These are phyloP conservation scores for Phytopythium mirpurense DNA, from an alignment of 352 stramenopile species.

Conservation along the genomic window DNA sequence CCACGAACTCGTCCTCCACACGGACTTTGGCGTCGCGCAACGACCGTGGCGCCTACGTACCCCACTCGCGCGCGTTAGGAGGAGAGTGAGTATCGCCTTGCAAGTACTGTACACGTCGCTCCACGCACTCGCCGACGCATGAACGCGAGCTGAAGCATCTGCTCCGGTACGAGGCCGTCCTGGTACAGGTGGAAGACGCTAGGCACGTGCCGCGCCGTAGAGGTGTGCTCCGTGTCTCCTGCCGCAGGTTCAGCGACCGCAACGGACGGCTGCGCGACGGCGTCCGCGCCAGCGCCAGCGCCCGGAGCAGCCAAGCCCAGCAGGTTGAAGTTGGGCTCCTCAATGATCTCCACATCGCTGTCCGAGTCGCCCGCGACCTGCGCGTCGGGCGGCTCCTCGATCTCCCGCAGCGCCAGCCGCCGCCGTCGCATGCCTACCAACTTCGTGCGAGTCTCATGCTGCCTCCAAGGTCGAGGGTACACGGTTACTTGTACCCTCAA, in stretches of 20 bases:
- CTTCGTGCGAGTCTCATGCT: too few relatives aligned
- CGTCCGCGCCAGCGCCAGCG: neutral
- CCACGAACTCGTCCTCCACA: slow-evolving; percentile 45
- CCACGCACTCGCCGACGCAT: slow-evolving; percentile 29
- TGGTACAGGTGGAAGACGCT: slow-evolving; percentile 66
- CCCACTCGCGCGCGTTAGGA: neutral
- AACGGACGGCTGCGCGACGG: too few relatives aligned
- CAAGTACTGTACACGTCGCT: too few relatives aligned
- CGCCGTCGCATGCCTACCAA: slow-evolving; percentile 21
- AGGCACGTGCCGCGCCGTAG: neutral
- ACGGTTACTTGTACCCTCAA: too few relatives aligned
- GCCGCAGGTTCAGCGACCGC: neutral
- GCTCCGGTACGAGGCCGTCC: slow-evolving; percentile 35
- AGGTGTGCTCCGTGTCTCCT: neutral
- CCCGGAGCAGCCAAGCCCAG: slow-evolving; percentile 1
- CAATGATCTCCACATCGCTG: slow-evolving; percentile 2
- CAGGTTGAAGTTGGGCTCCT: slow-evolving; percentile 13
- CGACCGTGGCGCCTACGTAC: slow-evolving; percentile 13
- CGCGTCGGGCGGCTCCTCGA: slow-evolving; percentile 12
- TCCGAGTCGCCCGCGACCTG: slow-evolving; percentile 15
- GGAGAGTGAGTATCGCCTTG: too few relatives aligned
- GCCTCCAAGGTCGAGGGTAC: too few relatives aligned
- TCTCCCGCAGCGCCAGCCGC: slow-evolving; percentile 19
- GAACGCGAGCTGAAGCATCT: slow-evolving; percentile 57
- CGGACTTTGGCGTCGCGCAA: slow-evolving; percentile 12